phyloP scores from a whole-genome alignment of 2,329 filamentous ascomycete genomes.

The Diaporthe sp. region DNA sequence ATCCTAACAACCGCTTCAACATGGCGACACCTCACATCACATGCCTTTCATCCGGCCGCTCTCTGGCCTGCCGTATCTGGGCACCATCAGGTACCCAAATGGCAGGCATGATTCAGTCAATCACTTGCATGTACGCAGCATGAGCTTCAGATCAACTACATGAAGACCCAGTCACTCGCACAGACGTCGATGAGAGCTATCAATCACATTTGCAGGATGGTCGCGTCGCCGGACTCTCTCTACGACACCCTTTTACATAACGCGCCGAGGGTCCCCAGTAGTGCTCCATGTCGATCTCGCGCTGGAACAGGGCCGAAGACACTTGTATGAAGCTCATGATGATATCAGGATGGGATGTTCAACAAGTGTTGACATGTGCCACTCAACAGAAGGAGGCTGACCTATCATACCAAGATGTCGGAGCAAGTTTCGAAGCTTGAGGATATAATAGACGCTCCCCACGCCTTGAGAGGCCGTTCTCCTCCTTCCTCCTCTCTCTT shows the following conservation, averaged over 20 bases:
- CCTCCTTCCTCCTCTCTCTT: neutral
- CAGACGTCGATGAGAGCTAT: neutral
- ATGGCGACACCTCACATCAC: neutral
- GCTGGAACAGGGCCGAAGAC: no score
- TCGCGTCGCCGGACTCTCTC: neutral
- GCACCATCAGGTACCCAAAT: neutral
- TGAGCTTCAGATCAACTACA: neutral
- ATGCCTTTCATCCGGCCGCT: neutral
- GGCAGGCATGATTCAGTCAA: neutral
- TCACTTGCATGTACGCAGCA: neutral
- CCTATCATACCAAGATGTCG: neutral
- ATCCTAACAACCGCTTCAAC: no score
- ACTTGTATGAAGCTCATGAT: neutral
- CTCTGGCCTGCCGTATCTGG: neutral
- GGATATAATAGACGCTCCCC: conserved; percentile 12
- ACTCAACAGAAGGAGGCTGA: neutral
- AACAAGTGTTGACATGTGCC: conserved; percentile 10
- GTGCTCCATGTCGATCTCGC: neutral
- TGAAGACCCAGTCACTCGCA: conserved; percentile 9
- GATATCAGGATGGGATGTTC: conserved; percentile 6
- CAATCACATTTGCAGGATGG: neutral
- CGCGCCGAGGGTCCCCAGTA: no score
- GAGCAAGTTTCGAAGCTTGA: neutral
- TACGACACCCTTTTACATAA: conserved; percentile 14
- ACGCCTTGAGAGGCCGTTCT: neutral